Evolutionary conservation across 2,329 filamentous ascomycete genomes (phyloP).

Genomic region (Chaetomium sp.): DNA sequence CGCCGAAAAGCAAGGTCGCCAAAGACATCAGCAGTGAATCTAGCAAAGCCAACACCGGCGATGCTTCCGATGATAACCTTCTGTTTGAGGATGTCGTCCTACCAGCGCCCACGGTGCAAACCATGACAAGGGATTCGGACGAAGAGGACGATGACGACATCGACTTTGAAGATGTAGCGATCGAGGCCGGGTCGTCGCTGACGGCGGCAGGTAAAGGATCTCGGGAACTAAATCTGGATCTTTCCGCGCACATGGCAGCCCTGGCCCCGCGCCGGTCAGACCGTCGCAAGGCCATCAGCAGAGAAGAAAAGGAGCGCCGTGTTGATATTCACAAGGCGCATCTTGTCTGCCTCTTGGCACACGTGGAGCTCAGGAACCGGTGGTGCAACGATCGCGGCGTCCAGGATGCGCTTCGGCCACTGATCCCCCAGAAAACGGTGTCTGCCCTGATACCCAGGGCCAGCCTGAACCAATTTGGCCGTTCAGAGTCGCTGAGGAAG

Average conservation of each 20-base stretch:
- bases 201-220: slow-evolving; percentile 35
- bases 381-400: slow-evolving; percentile 82
- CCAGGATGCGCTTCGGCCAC: slow-evolving; percentile 64
- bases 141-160: slow-evolving; percentile 46
- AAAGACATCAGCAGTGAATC: neutral
- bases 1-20: neutral
- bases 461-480: slow-evolving; percentile 71
- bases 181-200: slow-evolving; percentile 38
- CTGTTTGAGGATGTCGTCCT: slow-evolving; percentile 56
- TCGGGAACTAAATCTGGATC: slow-evolving; percentile 53
- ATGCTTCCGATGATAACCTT: slow-evolving; percentile 45
- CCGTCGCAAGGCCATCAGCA: slow-evolving; percentile 56
- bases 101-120: slow-evolving; percentile 54
- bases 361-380: slow-evolving; percentile 74
- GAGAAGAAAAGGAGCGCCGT: slow-evolving; percentile 58
- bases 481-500: slow-evolving; percentile 74
- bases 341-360: slow-evolving; percentile 77
- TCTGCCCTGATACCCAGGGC: slow-evolving; percentile 69
- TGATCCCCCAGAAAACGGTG: slow-evolving; percentile 67
- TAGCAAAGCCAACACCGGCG: slow-evolving; percentile 19
- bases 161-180: slow-evolving; percentile 54
- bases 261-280: slow-evolving; percentile 41
- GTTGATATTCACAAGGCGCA: slow-evolving; percentile 85
- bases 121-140: slow-evolving; percentile 52
- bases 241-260: slow-evolving; percentile 50